Base-by-base conservation (phyloP, 169 alveolate genomes). In the Cryptosporidium ubiquitum region DNA sequence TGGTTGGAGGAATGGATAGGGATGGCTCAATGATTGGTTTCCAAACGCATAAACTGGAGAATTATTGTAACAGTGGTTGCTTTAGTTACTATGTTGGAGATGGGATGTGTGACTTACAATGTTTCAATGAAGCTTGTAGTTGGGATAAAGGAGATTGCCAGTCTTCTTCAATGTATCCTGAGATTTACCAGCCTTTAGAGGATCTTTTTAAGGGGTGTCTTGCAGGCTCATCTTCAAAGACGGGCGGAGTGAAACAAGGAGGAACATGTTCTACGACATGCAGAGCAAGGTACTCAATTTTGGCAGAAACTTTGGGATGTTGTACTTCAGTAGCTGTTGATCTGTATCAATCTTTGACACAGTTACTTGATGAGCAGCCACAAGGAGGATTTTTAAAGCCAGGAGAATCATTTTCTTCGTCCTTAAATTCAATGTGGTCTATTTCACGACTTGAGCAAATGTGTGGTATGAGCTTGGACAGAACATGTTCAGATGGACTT, bases 121-220 rank as follows among this genome's bases (percentile, higher is more conserved):
- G 95, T 33, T 93, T 74, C 84, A 91, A 79, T 58, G 93, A 86
- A 37, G 92, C 91, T 0, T 93, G 95, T 69, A 93, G 91, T 26
- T 93, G 92, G 92, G 95, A 93, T 40, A 92, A 91, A 20, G 86
- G 75, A 44, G 95, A 93, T 69, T 93, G 95, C 51, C 64, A 69
- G 37, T 71, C 84, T 5, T 84, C 91, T 12, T 70, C 92, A 14
- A 91, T 93, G 95, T 91, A 91, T 42, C 86, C 94, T 4, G 91
- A 91, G 31, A 75, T 92, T 5, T 84, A 85, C 44, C 85, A 35
- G 23, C 85, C 85, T 12, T 42, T 73, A 18, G 71, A 73, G 58
- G 85, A 73, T 37, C 70, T 73, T 55, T 73, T 73, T 35, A 73
- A 73, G 44, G 85, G 69, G 0, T 73, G 85, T 20, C 40, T 55